Base-by-base conservation (phyloP, 1,139 yeast genomes). In the Insectozyma bohioensis region DNA sequence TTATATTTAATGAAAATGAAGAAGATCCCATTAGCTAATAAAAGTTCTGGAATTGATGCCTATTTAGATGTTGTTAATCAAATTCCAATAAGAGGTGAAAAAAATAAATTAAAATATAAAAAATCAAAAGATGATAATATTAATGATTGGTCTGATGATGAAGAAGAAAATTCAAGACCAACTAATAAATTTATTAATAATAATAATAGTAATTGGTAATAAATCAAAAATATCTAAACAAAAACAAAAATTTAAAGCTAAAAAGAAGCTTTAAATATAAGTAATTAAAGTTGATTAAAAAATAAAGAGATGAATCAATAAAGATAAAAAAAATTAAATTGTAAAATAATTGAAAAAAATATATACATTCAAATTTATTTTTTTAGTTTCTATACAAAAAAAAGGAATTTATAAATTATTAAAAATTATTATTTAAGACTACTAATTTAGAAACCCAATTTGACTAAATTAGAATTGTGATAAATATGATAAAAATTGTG, bases 1-100 rank as follows among this genome's bases (percentile, higher is more conserved):
- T 77, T 36, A 76, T 78, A 22, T 64, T 76, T 40, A 71, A 67
- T 40, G 70, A 64, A 12, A 31, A 31, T 12, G 45, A 40, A 10
- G 78, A 72, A 29, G 84, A 78, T 55, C n/a, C 77, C 78, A 33
- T 59, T 79, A 47, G 58, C 62, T n/a, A 51, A 56, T 23, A 56
- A 56, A 37, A 69, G 67, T 9, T 59, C 72, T 6, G 94, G 95
- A 16, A 76, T 90, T 43, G 86, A 86, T 55, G 97, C 97, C 1
- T 92, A 92, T 55, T 76, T 88, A 47, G 96, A 87, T 45, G 98
- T 97, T 9, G 87, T 92, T 24, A 83, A 79, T 56, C 86, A 83
- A 49, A 97, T 92, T 19, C 97, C 98, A 25, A 78, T 86, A 4
- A 81, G 95, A 61, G 96, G 97, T 37, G 96, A 86, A 66, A 80